A percentile compares a stretch with the other conserved stretches of the same genome.
phyloP scores from a whole-genome alignment of 164 flowering plant genomes.

The Dillenia turbinata region DNA sequence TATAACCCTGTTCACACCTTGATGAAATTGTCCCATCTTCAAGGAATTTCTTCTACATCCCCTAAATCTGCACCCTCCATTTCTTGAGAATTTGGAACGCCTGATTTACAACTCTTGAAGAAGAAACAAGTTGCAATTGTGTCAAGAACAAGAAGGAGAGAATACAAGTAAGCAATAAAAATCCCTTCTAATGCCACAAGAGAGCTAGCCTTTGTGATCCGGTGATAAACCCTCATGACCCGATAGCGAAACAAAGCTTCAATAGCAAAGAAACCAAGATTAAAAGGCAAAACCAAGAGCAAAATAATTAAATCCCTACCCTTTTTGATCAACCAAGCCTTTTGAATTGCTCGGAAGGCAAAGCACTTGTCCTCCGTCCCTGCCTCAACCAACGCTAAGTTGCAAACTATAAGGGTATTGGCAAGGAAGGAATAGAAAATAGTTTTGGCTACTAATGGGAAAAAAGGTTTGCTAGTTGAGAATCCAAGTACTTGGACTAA shows the following conservation, averaged over 20 bases:
- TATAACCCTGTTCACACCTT: too few species aligned
- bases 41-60: too few species aligned
- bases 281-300: conserved; percentile 31
- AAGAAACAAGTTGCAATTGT: conserved; percentile 37
- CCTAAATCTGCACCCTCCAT: too few species aligned
- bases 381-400: conserved; percentile 35
- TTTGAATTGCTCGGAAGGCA: conserved; percentile 30
- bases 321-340: conserved; percentile 39
- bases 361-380: conserved; percentile 28
- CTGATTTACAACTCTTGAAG: conserved; percentile 32
- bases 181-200: conserved; percentile 40
- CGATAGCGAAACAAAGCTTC: conserved; percentile 53
- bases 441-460: conserved; percentile 13
- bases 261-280: conserved; percentile 37
- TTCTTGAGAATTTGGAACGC: not conserved
- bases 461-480: conserved; percentile 9
- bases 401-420: conserved; percentile 26
- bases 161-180: conserved; percentile 49
- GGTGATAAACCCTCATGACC: conserved; percentile 23
- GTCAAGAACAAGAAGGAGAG: conserved; percentile 45
- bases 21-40: too few species aligned
- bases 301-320: conserved; percentile 44
- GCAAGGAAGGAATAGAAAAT: conserved; percentile 29
- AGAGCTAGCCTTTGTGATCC: conserved; percentile 2
- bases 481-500: conserved; percentile 10